These are phyloP conservation scores for Microcyclosporella mali DNA, from an alignment of 2,329 filamentous ascomycete species.

Conservation along the genomic window DNA sequence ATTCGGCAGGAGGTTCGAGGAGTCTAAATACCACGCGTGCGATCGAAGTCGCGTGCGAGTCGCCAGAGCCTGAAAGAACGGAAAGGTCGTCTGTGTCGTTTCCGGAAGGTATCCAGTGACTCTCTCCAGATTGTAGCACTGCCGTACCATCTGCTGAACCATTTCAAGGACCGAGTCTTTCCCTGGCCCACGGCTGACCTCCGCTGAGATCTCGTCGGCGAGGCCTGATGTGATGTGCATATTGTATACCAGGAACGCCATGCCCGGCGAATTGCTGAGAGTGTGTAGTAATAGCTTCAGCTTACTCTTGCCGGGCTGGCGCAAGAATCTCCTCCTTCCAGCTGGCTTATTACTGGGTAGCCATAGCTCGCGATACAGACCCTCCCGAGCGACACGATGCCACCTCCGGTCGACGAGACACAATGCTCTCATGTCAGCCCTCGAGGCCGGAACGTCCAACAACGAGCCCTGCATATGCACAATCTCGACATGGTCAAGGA, in stretches of 20 bases:
- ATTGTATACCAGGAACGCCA: constrained; percentile 49
- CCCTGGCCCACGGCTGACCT: constrained; percentile 28
- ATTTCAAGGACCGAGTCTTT: constrained; percentile 46
- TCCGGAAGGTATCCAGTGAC: constrained; percentile 49
- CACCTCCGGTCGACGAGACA: constrained; percentile 52
- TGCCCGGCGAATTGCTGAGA: constrained; percentile 44
- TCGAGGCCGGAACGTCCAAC: constrained; percentile 49
- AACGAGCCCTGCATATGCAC: constrained; percentile 34
- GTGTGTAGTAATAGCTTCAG: constrained; percentile 51
- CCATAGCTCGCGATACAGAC: constrained; percentile 41
- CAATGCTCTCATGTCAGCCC: constrained; percentile 49
- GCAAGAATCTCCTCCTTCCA: constrained; percentile 40
- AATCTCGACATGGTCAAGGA: constrained; percentile 46
- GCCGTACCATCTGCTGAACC: constrained; percentile 53
- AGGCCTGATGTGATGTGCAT: constrained; percentile 49
- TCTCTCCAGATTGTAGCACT: constrained; percentile 52
- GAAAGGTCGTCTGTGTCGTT: constrained; percentile 10
- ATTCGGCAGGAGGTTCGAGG: constrained; percentile 27
- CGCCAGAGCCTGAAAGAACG: constrained; percentile 45
- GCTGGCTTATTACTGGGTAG: constrained; percentile 28
- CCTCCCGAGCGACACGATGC: constrained; percentile 47
- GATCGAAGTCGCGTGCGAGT: constrained; percentile 49
- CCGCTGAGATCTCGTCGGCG: constrained; percentile 30
- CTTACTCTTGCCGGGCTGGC: constrained; percentile 39
- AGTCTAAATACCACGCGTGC: constrained; percentile 49